phyloP scores from a whole-genome alignment of 1,284 basidiomycete species.

The Ustilago hordei region DNA sequence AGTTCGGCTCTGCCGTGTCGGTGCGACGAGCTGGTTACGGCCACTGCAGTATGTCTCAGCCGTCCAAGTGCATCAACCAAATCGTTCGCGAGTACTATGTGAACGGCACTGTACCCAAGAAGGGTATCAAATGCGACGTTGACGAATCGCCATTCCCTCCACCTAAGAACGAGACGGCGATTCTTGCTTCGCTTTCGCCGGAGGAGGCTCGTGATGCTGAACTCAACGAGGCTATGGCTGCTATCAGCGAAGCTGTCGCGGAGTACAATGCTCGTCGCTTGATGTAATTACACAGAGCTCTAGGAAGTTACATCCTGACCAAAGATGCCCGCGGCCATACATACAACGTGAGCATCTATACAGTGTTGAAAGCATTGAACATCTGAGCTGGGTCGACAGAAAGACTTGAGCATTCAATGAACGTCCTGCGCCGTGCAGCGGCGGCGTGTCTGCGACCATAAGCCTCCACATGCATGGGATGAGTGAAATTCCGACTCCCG shows the following conservation, averaged over 20 bases:
- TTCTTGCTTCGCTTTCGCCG: conserved; percentile 12
- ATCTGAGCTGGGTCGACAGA: neutral
- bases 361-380: neutral
- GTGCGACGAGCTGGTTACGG: conserved; percentile 49
- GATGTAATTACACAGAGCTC: conserved; percentile 2
- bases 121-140: conserved; percentile 43
- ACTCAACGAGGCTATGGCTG: conserved; percentile 31
- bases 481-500: neutral
- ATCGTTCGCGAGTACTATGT: conserved; percentile 54
- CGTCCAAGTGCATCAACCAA: conserved; percentile 51
- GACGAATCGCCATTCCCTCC: conserved; percentile 39
- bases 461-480: conserved; percentile 32
- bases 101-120: conserved; percentile 45
- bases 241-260: conserved; percentile 30
- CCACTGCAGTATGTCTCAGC: conserved; percentile 51
- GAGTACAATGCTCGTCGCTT: conserved; percentile 30
- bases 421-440: neutral
- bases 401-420: neutral
- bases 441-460: neutral
- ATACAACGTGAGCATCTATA: neutral
- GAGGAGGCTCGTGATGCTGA: conserved; percentile 24
- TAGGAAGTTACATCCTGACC: neutral
- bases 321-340: neutral
- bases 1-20: conserved; percentile 40
- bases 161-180: conserved; percentile 25